Evolutionary conservation across 2,329 filamentous ascomycete genomes (phyloP).

Genomic region (Ilyonectria sp.): DNA sequence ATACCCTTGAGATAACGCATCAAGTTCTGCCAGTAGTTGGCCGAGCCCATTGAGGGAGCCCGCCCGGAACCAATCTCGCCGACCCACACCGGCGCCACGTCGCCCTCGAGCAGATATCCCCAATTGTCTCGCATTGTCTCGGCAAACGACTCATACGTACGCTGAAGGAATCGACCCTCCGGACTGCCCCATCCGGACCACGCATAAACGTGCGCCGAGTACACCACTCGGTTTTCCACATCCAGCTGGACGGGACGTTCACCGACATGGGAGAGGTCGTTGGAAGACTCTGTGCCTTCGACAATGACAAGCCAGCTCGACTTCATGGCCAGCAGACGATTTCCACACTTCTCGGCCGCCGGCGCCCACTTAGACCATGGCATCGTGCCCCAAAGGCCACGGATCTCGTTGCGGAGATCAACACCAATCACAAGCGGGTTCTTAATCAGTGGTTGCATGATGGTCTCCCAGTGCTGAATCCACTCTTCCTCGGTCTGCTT

Average conservation of each 20-base stretch:
- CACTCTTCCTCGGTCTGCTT: conserved; percentile 76
- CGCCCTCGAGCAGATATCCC: conserved; percentile 70
- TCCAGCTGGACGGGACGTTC: conserved; percentile 71
- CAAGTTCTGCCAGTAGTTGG: conserved; percentile 77
- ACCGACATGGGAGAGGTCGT: conserved; percentile 72
- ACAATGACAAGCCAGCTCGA: conserved; percentile 77
- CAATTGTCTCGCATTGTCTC: conserved; percentile 75
- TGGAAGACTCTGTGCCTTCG: conserved; percentile 77
- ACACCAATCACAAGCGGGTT: conserved; percentile 76
- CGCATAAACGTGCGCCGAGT: conserved; percentile 77
- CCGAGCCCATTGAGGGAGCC: conserved; percentile 67
- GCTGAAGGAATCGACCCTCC: conserved; percentile 72
- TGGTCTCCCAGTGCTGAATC: conserved; percentile 76
- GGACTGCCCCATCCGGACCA: conserved; percentile 80
- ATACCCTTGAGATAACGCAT: conserved; percentile 70
- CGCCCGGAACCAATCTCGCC: conserved; percentile 76
- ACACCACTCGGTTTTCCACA: conserved; percentile 71
- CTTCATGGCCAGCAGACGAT: conserved; percentile 72
- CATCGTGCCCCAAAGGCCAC: conserved; percentile 79
- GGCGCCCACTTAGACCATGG: conserved; percentile 75
- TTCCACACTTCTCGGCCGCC: conserved; percentile 75
- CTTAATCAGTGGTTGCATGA: conserved; percentile 72
- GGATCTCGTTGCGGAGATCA: conserved; percentile 79
- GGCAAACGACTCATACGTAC: conserved; percentile 74
- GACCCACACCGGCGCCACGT: conserved; percentile 74